phyloP scores from a whole-genome alignment of 495 filamentous ascomycete species.

The Tirmania nivea region DNA sequence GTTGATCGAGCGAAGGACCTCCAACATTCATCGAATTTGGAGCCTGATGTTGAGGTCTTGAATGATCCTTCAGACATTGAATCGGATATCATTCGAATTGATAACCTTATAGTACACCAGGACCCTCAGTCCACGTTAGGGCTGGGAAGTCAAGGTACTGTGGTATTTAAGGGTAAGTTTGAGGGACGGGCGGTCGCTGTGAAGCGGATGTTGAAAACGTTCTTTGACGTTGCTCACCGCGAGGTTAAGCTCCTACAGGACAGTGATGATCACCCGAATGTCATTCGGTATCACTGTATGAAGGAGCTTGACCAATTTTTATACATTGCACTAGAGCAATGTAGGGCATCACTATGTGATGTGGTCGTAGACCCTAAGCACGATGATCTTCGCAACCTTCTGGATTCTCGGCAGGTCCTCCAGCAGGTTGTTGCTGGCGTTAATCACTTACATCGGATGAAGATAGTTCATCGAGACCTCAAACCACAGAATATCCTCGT shows the following conservation, averaged over 20 bases:
- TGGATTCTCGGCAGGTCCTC: slow-evolving; percentile 43
- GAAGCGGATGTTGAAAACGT: slow-evolving; percentile 86
- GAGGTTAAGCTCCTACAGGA: slow-evolving; percentile 77
- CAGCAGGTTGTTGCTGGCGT: slow-evolving; percentile 74
- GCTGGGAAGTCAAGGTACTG: slow-evolving; percentile 60
- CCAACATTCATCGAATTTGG: slow-evolving; percentile 17
- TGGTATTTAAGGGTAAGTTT: slow-evolving; percentile 67
- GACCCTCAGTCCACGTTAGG: slow-evolving; percentile 25
- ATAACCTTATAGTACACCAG: slow-evolving; percentile 46
- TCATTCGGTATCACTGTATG: slow-evolving; percentile 87
- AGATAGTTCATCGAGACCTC: slow-evolving; percentile 90
- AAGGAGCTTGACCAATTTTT: slow-evolving; percentile 75
- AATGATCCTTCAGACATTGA: slow-evolving; percentile 33
- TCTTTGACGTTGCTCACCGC: slow-evolving; percentile 85
- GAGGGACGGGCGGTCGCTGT: slow-evolving; percentile 85
- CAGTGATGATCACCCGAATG: slow-evolving; percentile 87
- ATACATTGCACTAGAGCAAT: slow-evolving; percentile 92
- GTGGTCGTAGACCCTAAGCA: slow-evolving; percentile 52
- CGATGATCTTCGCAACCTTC: slow-evolving; percentile 29
- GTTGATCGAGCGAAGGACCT: slow-evolving; percentile 24
- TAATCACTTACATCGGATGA: slow-evolving; percentile 67
- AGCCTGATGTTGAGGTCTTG: slow-evolving; percentile 21
- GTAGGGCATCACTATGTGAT: slow-evolving; percentile 78
- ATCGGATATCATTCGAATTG: slow-evolving; percentile 42
- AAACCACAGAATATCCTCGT: slow-evolving; percentile 96